Evolutionary conservation across 495 filamentous ascomycete genomes (phyloP).

Genomic region (Xylaria curta): DNA sequence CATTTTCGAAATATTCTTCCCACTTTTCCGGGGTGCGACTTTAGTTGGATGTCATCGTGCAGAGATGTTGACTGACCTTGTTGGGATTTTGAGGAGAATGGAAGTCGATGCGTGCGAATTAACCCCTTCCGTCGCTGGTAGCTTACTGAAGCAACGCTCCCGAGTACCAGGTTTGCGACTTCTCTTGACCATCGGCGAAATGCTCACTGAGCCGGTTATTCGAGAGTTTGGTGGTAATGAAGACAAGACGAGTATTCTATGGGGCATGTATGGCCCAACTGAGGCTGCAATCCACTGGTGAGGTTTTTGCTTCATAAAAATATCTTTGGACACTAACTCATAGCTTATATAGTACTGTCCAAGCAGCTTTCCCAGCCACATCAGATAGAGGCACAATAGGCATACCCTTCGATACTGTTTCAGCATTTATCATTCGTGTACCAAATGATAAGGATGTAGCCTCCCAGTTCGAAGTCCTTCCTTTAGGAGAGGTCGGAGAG

Average conservation of each 20-base stretch:
- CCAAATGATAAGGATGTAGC: constrained; percentile 24
- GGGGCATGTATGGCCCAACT: constrained; percentile 88
- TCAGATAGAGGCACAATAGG: constrained; percentile 72
- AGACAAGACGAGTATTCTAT: constrained; percentile 60
- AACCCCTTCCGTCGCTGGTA: constrained; percentile 80
- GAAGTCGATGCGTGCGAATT: constrained; percentile 81
- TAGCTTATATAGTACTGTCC: constrained; percentile 44
- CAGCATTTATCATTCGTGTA: constrained; percentile 67
- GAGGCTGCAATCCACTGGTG: constrained; percentile 79
- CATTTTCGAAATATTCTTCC: constrained; percentile 88
- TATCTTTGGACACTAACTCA: neutral
- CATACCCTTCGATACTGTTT: constrained; percentile 75
- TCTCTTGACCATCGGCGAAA: constrained; percentile 85
- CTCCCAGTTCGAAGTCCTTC: constrained; percentile 57
- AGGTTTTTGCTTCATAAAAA: constrained; percentile 17
- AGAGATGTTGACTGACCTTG: constrained; percentile 72
- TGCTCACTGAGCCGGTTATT: constrained; percentile 75
- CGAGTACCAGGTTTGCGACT: constrained; percentile 67
- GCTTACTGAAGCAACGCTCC: constrained; percentile 64
- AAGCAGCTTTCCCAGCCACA: constrained; percentile 41
- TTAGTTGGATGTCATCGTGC: constrained; percentile 70
- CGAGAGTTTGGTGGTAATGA: constrained; percentile 70
- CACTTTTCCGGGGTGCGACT: constrained; percentile 70
- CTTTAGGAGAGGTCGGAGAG: constrained; percentile 75
- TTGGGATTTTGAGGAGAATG: constrained; percentile 64